phyloP scores from a whole-genome alignment of 495 filamentous ascomycete genomes.

The Immersiella caudata region DNA sequence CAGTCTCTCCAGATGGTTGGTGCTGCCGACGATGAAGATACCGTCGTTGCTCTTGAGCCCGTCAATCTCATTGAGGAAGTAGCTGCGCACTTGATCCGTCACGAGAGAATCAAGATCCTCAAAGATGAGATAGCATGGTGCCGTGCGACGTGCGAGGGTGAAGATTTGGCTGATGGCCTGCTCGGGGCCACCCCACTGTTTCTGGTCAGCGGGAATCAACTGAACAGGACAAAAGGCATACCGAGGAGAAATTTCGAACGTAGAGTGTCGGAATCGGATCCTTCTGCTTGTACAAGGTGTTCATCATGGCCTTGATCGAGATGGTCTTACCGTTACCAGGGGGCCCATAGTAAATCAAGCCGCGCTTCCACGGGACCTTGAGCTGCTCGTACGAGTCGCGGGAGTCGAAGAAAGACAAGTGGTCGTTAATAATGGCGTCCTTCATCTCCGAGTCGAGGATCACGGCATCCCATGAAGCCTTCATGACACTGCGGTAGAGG shows the following conservation, averaged over 20 bases:
- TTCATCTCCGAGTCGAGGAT: conserved; percentile 68
- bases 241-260: conserved; percentile 42
- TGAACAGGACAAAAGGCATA: conserved; percentile 47
- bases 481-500: conserved; percentile 59
- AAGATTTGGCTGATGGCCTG: conserved; percentile 53
- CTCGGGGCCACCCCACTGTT: conserved; percentile 45
- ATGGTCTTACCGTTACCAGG: conserved; percentile 72
- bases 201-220: conserved; percentile 32
- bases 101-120: conserved; percentile 71
- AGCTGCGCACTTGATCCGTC: conserved; percentile 54
- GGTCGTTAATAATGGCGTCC: conserved; percentile 59
- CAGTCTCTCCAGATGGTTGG: conserved; percentile 62
- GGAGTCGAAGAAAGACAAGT: conserved; percentile 61
- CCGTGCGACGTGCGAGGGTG: conserved; percentile 51
- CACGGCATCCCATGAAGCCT: conserved; percentile 63
- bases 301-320: conserved; percentile 67
- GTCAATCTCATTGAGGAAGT: conserved; percentile 74
- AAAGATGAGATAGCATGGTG: conserved; percentile 59
- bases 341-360: conserved; percentile 61
- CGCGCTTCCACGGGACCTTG: conserved; percentile 59
- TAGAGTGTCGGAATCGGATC: conserved; percentile 42
- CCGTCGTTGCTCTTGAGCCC: conserved; percentile 69
- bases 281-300: conserved; percentile 50
- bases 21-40: conserved; percentile 66
- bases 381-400: conserved; percentile 57